A percentile compares a stretch with the other conserved stretches of the same genome.
Conservation (phyloP, 2,329 filamentous ascomycete genomes). For the Aspergillus japonicus region DNA sequence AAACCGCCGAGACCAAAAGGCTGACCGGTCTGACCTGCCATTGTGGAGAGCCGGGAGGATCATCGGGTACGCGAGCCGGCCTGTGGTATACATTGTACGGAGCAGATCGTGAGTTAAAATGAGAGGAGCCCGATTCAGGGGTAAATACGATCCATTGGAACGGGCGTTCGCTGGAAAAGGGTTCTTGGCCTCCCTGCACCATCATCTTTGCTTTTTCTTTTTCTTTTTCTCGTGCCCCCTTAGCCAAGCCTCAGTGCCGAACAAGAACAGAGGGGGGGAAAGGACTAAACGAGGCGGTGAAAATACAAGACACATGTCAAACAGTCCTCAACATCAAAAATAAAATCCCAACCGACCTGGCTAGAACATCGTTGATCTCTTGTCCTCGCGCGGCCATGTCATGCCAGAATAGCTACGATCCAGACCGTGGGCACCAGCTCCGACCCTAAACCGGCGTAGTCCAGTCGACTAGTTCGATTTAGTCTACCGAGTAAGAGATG, state of each 20-base stretch:
- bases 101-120: conserved; percentile 5
- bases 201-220: conserved; percentile 2
- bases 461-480: too few relatives aligned
- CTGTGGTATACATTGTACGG: conserved; percentile 1
- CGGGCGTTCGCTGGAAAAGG: neutral
- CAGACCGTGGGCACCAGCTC: conserved; percentile 4
- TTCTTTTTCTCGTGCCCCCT: neutral
- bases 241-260: neutral
- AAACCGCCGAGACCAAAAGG: neutral
- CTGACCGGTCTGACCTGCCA: neutral
- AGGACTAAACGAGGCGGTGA: neutral
- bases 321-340: neutral
- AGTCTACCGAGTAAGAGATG: neutral
- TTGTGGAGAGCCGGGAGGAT: conserved; percentile 8
- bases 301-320: neutral
- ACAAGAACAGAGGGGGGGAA: neutral
- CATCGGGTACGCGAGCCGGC: conserved; percentile 5
- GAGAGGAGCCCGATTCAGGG: conserved; percentile 7
- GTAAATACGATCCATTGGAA: conserved; percentile 1
- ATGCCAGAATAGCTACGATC: conserved; percentile 1
- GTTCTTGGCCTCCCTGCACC: neutral
- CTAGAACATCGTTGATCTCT: neutral
- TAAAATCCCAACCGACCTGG: neutral
- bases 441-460: neutral
- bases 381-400: neutral